phyloP scores from a whole-genome alignment of 331 rosid species.

The Acacia concinna region DNA sequence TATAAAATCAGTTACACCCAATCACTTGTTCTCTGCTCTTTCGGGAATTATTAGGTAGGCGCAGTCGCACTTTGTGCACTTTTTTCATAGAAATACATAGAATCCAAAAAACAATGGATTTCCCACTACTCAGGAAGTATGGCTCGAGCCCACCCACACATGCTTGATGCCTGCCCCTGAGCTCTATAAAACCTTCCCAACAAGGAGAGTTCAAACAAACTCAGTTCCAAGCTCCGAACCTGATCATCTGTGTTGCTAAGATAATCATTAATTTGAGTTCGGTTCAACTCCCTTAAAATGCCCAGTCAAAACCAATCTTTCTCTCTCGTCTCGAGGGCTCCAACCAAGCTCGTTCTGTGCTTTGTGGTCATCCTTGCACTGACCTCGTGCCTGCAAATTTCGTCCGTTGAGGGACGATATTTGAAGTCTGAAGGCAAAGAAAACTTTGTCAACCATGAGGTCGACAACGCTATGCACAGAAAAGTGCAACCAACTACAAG shows the following conservation, averaged over 20 bases:
- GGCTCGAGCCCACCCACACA: neutral
- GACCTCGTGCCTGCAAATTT: slow-evolving; percentile 15
- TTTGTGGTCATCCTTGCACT: slow-evolving; percentile 36
- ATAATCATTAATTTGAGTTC: neutral
- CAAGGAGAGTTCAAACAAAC: slow-evolving; percentile 6
- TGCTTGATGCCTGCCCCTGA: neutral
- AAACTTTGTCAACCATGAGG: neutral
- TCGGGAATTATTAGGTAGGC: neutral
- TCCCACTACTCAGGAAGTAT: neutral
- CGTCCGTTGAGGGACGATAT: slow-evolving; percentile 12
- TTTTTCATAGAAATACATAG: neutral
- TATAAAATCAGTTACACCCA: neutral
- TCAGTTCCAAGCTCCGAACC: neutral
- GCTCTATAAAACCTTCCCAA: neutral
- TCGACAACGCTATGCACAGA: neutral
- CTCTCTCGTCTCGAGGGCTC: slow-evolving; percentile 29
- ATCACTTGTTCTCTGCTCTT: neutral
- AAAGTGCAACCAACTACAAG: neutral
- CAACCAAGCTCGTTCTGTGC: slow-evolving; percentile 30
- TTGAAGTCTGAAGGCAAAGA: neutral
- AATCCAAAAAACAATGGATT: neutral
- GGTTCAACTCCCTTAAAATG: neutral
- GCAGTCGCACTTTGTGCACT: slow-evolving; percentile 1
- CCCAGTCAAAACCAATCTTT: neutral
- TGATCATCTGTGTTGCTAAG: neutral